Base-by-base conservation (phyloP, 1,284 basidiomycete species). In the Ustilago tritici region DNA sequence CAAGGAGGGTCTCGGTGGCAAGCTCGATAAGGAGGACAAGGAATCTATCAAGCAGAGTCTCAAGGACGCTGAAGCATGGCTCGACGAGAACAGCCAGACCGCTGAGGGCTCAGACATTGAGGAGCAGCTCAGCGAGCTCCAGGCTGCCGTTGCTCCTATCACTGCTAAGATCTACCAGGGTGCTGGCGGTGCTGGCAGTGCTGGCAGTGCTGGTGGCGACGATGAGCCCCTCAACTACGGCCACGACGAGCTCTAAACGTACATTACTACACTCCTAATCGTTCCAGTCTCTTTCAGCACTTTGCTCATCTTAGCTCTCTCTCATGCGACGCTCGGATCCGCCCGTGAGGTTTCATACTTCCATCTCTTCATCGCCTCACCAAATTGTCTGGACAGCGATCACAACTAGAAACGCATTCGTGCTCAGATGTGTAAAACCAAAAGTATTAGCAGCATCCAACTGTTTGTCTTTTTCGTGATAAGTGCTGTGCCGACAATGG, bases 21-120 rank as follows among this genome's bases (percentile, higher is more conserved):
- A 85, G 80, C 81, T 85, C 61, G 84, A 85, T 74, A 79, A 81
- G 75, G 77, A 80, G 34, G 84, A 86, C 82, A 86, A 86, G 83
- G 80, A 84, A 35, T 78, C 82, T 5, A 80, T 86, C 72, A 81
- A 84, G 69, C 60, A 65, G 62, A 83, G 81, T 57, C 77, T 86
- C 76, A 84, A 85, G 82, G 85, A 85, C 56, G 79, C 82, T 50
- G 83, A 85, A 62, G 66, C 73, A 52, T 86, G 84, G 84, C 70
- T 86, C 56, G 84, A 86, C 72, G 84, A 86, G 78, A 85, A 86
- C 72, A 75, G 71, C 62, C 70, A 79, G 65, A 78, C 70, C 59
- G 84, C 84, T 38, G 82, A 84, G 79, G 80, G 76, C 28, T 75
- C 79, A 55, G 84, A 86, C 74, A 84, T 86, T 62, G 84, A 86